phyloP scores from a whole-genome alignment of 441 rosid species.

The Pelargonium australe region DNA sequence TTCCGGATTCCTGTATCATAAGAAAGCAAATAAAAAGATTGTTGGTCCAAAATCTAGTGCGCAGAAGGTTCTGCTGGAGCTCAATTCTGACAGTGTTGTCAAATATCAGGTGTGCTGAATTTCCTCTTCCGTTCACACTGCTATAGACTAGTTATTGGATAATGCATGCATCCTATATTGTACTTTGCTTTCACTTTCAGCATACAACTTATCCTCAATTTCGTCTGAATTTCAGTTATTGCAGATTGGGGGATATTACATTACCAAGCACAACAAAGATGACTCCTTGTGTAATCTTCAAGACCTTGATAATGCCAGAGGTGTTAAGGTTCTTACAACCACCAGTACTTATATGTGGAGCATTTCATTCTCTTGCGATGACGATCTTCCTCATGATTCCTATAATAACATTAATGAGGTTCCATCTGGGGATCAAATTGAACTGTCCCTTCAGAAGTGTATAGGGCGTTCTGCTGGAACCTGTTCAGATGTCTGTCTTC shows the following conservation, averaged over 20 bases:
- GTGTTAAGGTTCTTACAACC: constrained; percentile 37
- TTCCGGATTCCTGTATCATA: constrained; percentile 40
- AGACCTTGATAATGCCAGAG: constrained; percentile 26
- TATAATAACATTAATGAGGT: constrained; percentile 25
- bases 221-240: constrained; percentile 43
- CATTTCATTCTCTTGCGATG: constrained; percentile 42
- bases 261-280: constrained; percentile 45
- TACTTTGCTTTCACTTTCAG: not conserved
- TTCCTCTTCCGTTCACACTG: constrained; percentile 6
- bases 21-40: constrained; percentile 27
- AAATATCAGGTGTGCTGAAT: constrained; percentile 45
- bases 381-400: constrained; percentile 23
- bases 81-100: constrained; percentile 36
- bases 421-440: constrained; percentile 26
- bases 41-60: constrained; percentile 27
- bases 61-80: constrained; percentile 60
- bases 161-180: constrained; percentile 7
- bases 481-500: constrained; percentile 47
- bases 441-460: constrained; percentile 15
- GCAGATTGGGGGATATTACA: constrained; percentile 70
- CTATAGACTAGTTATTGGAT: not conserved
- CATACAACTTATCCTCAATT: constrained; percentile 12
- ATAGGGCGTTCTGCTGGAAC: constrained; percentile 23
- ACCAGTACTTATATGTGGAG: constrained; percentile 47
- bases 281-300: constrained; percentile 41